Evolutionary conservation across 257 asterid genomes (phyloP).

Genomic region (Forsythia suspensa): DNA sequence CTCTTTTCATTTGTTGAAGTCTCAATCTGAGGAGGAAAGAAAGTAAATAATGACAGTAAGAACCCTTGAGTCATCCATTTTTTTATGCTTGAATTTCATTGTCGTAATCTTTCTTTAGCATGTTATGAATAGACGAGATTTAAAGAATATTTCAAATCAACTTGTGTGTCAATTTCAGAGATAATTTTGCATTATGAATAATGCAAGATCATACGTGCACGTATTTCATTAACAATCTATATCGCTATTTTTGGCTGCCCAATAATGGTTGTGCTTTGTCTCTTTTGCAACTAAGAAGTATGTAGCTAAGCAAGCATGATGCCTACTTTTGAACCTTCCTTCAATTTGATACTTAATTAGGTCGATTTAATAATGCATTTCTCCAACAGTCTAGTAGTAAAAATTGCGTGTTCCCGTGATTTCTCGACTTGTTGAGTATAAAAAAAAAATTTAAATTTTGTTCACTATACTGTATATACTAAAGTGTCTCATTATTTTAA

Average conservation of each 20-base stretch:
- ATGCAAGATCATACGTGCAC: neutral
- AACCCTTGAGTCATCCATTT: conserved; percentile 2
- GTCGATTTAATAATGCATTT: neutral
- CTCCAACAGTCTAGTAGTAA: neutral
- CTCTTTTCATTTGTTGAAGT: neutral
- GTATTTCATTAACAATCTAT: neutral
- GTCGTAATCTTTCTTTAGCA: neutral
- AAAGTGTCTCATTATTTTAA: too few species aligned
- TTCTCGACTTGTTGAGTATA: neutral
- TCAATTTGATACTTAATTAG: neutral
- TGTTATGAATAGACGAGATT: neutral
- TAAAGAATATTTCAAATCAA: neutral
- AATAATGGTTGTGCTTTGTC: neutral
- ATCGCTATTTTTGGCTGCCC: neutral
- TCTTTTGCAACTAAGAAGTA: neutral
- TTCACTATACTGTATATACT: neutral
- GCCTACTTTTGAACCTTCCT: conserved; percentile 14
- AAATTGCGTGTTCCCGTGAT: neutral
- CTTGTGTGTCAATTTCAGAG: neutral
- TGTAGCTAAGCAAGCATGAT: neutral
- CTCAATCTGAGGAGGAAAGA: conserved; percentile 10
- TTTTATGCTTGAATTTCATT: neutral
- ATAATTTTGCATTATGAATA: neutral
- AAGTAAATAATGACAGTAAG: conserved; percentile 33
- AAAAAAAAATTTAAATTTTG: too few species aligned